Percentiles rank a stretch among this genome's conserved stretches.
Evolutionary conservation across 2,329 filamentous ascomycete species (phyloP).

Genomic region (Penicillium sp.): DNA sequence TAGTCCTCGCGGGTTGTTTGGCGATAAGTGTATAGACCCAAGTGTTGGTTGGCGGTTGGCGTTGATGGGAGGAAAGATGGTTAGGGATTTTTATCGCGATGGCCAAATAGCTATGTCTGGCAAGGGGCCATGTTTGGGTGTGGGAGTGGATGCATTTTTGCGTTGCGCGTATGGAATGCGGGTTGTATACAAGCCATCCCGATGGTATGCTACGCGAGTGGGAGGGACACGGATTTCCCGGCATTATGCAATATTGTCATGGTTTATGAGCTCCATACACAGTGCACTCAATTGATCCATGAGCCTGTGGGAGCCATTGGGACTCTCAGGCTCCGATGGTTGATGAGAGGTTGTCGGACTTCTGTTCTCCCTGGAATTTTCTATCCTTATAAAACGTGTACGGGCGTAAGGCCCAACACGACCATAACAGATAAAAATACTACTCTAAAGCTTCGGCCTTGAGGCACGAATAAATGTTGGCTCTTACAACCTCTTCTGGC

Average conservation of each 20-base stretch:
- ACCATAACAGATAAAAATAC: too few species aligned
- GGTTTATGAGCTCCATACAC: neutral
- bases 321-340: too few species aligned
- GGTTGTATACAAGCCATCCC: conserved; percentile 2
- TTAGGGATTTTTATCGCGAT: too few species aligned
- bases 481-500: too few species aligned
- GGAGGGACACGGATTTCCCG: neutral
- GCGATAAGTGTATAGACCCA: too few species aligned
- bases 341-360: too few species aligned
- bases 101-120: neutral
- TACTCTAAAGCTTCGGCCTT: too few species aligned
- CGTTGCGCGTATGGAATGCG: conserved; percentile 9
- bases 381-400: too few species aligned
- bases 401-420: too few species aligned
- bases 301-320: too few species aligned
- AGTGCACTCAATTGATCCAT: neutral
- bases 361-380: too few species aligned
- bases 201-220: neutral
- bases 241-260: neutral
- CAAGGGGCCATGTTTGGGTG: conserved; percentile 2
- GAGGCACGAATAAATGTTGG: too few species aligned
- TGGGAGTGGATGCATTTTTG: conserved; percentile 8
- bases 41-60: neutral
- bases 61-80: neutral
- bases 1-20: neutral